These are phyloP conservation scores for Leishmania braziliensis DNA, from an alignment of 208 protist species.

Conservation along the genomic window DNA sequence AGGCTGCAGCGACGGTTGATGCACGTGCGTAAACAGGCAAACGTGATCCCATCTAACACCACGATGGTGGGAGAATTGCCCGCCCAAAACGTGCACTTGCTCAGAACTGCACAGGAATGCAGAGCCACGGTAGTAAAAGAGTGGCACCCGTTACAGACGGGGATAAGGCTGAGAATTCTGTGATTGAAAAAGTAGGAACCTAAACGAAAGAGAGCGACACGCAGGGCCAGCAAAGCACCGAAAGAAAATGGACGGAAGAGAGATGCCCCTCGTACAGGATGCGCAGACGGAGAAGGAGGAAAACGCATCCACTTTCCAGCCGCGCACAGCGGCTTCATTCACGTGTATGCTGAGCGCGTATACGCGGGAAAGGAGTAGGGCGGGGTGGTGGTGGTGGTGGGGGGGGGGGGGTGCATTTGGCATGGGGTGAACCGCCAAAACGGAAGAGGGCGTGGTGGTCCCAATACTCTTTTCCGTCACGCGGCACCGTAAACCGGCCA, in stretches of 20 bases:
- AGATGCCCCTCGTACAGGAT: neutral
- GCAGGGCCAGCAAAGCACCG: neutral
- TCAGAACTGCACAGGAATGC: neutral
- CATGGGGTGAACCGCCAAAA: neutral
- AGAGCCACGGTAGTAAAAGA: neutral
- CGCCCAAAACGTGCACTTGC: neutral
- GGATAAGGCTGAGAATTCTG: neutral
- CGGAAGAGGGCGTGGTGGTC: neutral
- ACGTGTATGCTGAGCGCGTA: neutral
- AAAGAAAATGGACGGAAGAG: neutral
- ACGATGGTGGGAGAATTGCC: neutral
- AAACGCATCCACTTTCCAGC: neutral
- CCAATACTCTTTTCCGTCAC: neutral
- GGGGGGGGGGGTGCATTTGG: neutral
- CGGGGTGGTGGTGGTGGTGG: neutral
- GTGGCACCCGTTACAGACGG: neutral
- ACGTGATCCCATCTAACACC: too few relatives aligned
- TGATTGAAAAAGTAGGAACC: neutral
- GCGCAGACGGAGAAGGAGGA: neutral
- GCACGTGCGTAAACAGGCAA: neutral
- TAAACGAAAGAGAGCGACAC: neutral
- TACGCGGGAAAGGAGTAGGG: neutral
- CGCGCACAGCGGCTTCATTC: neutral
- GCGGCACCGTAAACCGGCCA: slow-evolving; percentile 27
- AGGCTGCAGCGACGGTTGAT: neutral